phyloP scores from a whole-genome alignment of 139 green algal species.

The Axilococcus clingmanii region DNA sequence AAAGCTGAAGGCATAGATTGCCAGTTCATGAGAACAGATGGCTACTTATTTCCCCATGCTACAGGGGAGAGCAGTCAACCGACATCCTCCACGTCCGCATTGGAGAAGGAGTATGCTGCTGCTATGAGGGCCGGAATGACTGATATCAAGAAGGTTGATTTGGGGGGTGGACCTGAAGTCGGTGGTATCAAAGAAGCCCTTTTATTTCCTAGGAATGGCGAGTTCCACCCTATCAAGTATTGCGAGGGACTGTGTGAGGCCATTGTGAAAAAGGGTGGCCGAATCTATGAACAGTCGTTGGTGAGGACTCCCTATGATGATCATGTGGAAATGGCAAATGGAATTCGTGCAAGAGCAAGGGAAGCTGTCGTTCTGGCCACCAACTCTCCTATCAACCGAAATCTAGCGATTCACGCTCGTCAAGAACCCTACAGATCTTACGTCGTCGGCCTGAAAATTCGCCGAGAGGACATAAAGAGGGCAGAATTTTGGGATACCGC shows the following conservation, averaged over 20 bases:
- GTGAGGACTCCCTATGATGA: conserved; percentile 1
- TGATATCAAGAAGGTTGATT: conserved; percentile 28
- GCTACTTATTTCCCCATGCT: conserved; percentile 45
- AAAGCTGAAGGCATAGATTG: conserved; percentile 44
- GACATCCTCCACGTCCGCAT: conserved; percentile 2
- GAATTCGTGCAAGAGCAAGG: conserved; percentile 18
- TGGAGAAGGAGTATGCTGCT: conserved; percentile 42
- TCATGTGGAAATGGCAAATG: conserved; percentile 25
- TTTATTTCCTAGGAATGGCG: conserved; percentile 16
- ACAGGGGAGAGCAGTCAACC: no score
- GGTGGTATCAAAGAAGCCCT: conserved; percentile 27
- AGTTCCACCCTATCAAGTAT: conserved; percentile 56
- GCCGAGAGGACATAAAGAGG: conserved; percentile 20
- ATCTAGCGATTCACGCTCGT: conserved; percentile 52
- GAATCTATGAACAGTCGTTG: conserved; percentile 45
- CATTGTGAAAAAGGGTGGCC: conserved; percentile 30
- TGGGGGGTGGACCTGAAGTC: conserved; percentile 16
- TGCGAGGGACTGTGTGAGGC: conserved; percentile 39
- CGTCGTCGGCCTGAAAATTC: conserved; percentile 32
- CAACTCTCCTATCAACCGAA: conserved; percentile 54
- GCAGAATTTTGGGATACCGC: conserved; percentile 52
- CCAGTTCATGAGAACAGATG: conserved; percentile 30
- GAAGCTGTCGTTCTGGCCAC: conserved; percentile 50
- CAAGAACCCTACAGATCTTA: conserved; percentile 45
- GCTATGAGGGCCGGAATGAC: conserved; percentile 22